Base-by-base conservation (phyloP, 2,329 filamentous ascomycete species). In the Aspergillus sclerotialis region DNA sequence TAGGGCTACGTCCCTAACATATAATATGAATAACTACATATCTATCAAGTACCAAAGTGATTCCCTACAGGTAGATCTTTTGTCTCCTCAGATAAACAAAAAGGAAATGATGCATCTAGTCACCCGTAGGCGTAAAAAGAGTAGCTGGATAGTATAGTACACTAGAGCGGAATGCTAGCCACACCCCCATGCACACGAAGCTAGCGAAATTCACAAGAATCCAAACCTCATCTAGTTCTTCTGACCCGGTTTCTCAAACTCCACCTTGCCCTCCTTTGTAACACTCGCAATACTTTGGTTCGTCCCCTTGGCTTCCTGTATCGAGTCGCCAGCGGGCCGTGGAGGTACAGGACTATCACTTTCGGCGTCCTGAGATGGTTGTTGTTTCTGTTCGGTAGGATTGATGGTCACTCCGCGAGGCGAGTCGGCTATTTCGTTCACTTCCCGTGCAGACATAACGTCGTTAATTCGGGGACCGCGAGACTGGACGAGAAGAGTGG, bases 361-460 rank as follows among this genome's bases (percentile, higher is more conserved):
- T n/a, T 45, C 37, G 10, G 44, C 36, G 19, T 44, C 44, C 8
- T 38, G 36, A 8, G 38, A 28, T 17, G 38, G 32, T 16, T 50
- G 43, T 6, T 30, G 35, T 13, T 44, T 24, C 11, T 40, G 23
- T 19, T 53, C 73, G 7, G 82, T 60, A 2, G 79, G 79, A 23
- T 76, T 67, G 2, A 77, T 68, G 0, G 84, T 73, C 2, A 73
- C 71, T 1, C 89, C 90, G 0, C 86, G 77, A 19, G 88, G 83
- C 5, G 80, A 71, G 53, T 89, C 82, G 1, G 90, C 90, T 40
- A 95, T 84, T 64, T 96, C 92, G 47, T 94, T 89, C 36, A 96
- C 76, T 46, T 98, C 82, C 32, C 80, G 75, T 17, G 73, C 70
- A 4, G 81, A 85, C 45, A 98, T 68, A 3, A 84, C 76, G 45